These are phyloP conservation scores for Paraleonurus japonicus DNA, from an alignment of 257 asterid genomes.

Conservation along the genomic window DNA sequence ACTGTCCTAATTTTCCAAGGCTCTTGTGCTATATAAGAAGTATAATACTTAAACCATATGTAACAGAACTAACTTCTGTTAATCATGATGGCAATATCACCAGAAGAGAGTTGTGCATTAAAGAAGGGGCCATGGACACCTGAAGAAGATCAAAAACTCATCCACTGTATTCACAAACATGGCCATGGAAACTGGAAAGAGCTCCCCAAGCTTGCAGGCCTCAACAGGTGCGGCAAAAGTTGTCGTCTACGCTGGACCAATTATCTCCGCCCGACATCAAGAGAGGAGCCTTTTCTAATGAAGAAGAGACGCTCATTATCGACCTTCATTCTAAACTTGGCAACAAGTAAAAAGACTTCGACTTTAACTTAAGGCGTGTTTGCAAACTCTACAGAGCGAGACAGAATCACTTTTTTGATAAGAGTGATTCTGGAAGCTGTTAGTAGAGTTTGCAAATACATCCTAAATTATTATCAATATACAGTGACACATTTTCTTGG, in stretches of 20 bases:
- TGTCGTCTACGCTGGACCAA: slow-evolving; percentile 45
- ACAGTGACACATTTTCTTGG: not conserved
- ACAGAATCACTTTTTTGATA: too few relatives aligned
- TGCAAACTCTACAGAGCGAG: not conserved
- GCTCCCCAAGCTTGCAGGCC: slow-evolving; percentile 37
- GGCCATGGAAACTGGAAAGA: slow-evolving; percentile 42
- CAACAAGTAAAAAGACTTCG: slow-evolving; percentile 32
- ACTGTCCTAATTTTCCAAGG: slow-evolving; percentile 12
- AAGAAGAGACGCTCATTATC: slow-evolving; percentile 32
- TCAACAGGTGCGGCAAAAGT: slow-evolving; percentile 45
- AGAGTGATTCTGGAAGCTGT: not conserved
- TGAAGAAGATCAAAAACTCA: slow-evolving; percentile 37
- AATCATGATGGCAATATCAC: slow-evolving; percentile 14
- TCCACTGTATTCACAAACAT: slow-evolving; percentile 33
- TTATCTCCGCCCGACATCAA: slow-evolving; percentile 48
- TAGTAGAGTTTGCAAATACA: not conserved
- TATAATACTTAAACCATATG: not conserved
- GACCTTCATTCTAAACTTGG: slow-evolving; percentile 40
- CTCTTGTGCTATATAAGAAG: slow-evolving; percentile 13
- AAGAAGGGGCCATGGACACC: slow-evolving; percentile 49
- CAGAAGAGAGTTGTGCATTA: slow-evolving; percentile 1
- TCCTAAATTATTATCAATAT: not conserved
- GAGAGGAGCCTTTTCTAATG: slow-evolving; percentile 35
- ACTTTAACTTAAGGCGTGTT: not conserved
- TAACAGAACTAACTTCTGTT: slow-evolving; percentile 6